Base-by-base conservation (phyloP, 1,284 basidiomycete genomes). In the Ganoderma resinaceum region DNA sequence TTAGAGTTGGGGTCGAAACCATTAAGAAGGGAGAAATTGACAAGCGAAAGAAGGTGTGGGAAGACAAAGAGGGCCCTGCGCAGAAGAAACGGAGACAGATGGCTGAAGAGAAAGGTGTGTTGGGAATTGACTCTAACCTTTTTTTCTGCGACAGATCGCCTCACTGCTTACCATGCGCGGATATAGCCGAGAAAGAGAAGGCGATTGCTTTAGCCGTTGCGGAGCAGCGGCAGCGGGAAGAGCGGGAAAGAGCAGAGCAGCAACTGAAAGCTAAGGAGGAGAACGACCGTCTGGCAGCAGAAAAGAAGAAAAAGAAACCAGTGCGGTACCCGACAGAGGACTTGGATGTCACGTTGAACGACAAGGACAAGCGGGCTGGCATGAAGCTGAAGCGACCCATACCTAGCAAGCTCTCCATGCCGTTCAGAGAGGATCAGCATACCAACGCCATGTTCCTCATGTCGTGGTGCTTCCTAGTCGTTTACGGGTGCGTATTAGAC, bases 401-500 rank as follows among this genome's bases (percentile, higher is more conserved):
- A 46, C 89, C 93, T 8, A 91, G 86, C 76, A 85, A 81, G 73
- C 80, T 78, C 62, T 84, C 81, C 23, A 81, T 98, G 60, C 95
- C 95, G 0, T 96, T 96, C 76, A 91, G 91, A 62, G 87, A 92
- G 55, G 85, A 85, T 26, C 82, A 85, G 3, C 88, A 88, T 11
- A 83, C 88, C 8, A 97, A 98, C 73, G 96, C 98, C 78, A 83
- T 86, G 23, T 95, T 98, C 80, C 81, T 99, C 58, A 91, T 93
- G 87, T 84, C 89, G 23, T 99, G 96, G 95, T 96, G 94, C 79
- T 98, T 98, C 80, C 82, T 99, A 72, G 91, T 94, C 68, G 91
- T 96, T 65, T 95, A 96, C 80, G 95, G 96, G 95, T 96, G 78
- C 75, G 91, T 81, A n/a, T 37, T 31, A 43, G 35, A 58, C 18